Conservation (phyloP, 371 early-diverging fungal species). For the Dipsacomyces acuminosporus region DNA sequence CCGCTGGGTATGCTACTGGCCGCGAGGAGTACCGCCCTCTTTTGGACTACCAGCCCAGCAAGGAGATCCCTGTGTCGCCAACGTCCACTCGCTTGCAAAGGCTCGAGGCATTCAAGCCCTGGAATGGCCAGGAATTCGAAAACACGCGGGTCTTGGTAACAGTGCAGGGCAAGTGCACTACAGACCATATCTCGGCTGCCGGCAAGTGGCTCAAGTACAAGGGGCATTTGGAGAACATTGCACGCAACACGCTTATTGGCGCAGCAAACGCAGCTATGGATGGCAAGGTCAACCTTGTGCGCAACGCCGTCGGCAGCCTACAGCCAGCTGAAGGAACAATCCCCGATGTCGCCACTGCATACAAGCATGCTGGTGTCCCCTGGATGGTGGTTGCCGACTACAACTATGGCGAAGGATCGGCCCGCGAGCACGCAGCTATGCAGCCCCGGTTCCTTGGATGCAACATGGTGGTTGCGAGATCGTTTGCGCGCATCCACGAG, state of each 20-base stretch:
- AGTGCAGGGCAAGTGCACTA: conserved; percentile 96
- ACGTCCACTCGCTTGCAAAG: conserved; percentile 79
- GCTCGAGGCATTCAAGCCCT: conserved; percentile 74
- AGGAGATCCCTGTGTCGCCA: conserved; percentile 63
- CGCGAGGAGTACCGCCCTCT: conserved; percentile 52
- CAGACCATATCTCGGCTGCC: conserved; percentile 94
- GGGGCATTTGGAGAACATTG: conserved; percentile 94
- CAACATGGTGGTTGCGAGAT: conserved; percentile 79
- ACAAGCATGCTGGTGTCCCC: conserved; percentile 71
- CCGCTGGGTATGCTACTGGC: conserved; percentile 80
- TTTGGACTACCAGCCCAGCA: conserved; percentile 38
- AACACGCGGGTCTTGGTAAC: conserved; percentile 77
- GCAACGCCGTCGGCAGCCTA: conserved; percentile 63
- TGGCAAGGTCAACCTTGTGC: conserved; percentile 76
- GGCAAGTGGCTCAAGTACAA: conserved; percentile 97
- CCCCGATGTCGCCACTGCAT: conserved; percentile 84
- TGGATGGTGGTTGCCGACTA: conserved; percentile 84
- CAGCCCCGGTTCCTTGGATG: conserved; percentile 91
- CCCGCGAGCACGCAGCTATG: conserved; percentile 96
- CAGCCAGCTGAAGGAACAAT: conserved; percentile 63
- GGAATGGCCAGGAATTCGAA: conserved; percentile 76
- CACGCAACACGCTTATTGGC: conserved; percentile 94
- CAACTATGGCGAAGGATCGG: conserved; percentile 98
- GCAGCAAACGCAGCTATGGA: conserved; percentile 86
- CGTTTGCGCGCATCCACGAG: conserved; percentile 98